These are phyloP conservation scores for Candida pseudoviswanathii DNA, from an alignment of 1,139 yeast species.

Conservation along the genomic window DNA sequence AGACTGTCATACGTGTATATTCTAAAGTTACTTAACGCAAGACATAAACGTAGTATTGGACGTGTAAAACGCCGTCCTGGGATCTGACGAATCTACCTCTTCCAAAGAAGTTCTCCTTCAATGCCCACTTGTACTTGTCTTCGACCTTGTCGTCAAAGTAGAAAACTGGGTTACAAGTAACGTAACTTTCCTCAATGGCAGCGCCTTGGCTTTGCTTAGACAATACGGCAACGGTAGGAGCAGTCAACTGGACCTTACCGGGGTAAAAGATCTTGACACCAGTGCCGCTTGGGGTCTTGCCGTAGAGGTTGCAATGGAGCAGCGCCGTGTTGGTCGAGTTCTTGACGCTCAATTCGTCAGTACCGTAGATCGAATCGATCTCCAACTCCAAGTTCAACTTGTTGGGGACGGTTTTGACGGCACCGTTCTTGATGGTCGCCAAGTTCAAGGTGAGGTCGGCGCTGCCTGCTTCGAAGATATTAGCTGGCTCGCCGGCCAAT, in stretches of 20 bases:
- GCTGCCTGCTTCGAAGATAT: slow-evolving; percentile 15
- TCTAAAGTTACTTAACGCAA: slow-evolving; percentile 16
- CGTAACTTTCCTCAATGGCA: slow-evolving; percentile 48
- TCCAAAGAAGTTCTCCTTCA: slow-evolving; percentile 47
- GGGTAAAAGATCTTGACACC: slow-evolving; percentile 45
- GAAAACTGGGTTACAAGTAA: slow-evolving; percentile 49
- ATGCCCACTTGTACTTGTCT: slow-evolving; percentile 50
- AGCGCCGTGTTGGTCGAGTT: slow-evolving; percentile 29
- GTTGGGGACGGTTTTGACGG: slow-evolving; percentile 30
- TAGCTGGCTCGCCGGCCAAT: slow-evolving; percentile 19
- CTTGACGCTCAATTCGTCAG: slow-evolving; percentile 47
- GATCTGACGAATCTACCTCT: slow-evolving; percentile 57
- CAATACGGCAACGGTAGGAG: slow-evolving; percentile 35
- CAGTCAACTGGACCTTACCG: slow-evolving; percentile 46
- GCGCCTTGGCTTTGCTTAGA: slow-evolving; percentile 26
- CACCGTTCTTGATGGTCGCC: slow-evolving; percentile 30
- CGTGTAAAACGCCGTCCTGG: slow-evolving; percentile 40
- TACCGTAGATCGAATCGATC: slow-evolving; percentile 33
- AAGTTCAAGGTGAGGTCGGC: slow-evolving; percentile 21
- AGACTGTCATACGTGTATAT: too few relatives aligned
- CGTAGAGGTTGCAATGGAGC: slow-evolving; percentile 54
- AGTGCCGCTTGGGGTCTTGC: slow-evolving; percentile 40
- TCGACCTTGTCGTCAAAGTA: slow-evolving; percentile 39
- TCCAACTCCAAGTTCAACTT: slow-evolving; percentile 33
- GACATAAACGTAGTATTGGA: slow-evolving; percentile 53